Percentiles rank a stretch among this genome's conserved stretches.
Evolutionary conservation across 139 green algal genomes (phyloP).

Genomic region (Chlorella vulgaris): DNA sequence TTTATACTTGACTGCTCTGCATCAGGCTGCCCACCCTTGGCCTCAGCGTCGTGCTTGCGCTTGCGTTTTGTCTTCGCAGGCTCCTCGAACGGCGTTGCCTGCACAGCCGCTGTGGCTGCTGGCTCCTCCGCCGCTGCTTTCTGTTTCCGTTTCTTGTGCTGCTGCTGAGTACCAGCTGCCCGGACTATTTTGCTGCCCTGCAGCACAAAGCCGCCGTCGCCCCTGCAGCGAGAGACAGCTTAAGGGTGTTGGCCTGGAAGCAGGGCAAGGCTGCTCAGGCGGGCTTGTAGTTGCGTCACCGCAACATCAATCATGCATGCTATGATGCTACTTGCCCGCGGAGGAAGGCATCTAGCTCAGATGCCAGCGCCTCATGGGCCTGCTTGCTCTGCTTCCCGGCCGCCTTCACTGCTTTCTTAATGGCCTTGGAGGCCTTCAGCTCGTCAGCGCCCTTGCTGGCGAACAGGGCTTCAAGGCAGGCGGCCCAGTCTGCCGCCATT

Average conservation of each 20-base stretch:
- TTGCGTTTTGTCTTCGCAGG: not conserved
- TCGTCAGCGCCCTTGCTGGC: not conserved
- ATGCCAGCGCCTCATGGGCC: not conserved
- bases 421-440: conserved; percentile 15
- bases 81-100: not conserved
- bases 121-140: not conserved
- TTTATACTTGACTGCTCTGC: not conserved
- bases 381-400: not conserved
- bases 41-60: not conserved
- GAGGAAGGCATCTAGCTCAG: conserved; percentile 13
- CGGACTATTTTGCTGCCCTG: not conserved
- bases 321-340: not conserved
- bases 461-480: not conserved
- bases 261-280: too few relatives aligned
- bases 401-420: conserved; percentile 26
- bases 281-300: too few relatives aligned
- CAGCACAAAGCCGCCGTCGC: not conserved
- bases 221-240: conserved; percentile 7
- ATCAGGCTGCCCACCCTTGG: not conserved
- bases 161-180: not conserved
- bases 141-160: conserved; percentile 18
- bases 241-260: too few relatives aligned
- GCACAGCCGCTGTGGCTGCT: not conserved
- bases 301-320: not conserved
- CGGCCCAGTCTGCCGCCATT: conserved; percentile 1